phyloP scores from a whole-genome alignment of 108 stramenopile species.

The Heterococcus sp. region DNA sequence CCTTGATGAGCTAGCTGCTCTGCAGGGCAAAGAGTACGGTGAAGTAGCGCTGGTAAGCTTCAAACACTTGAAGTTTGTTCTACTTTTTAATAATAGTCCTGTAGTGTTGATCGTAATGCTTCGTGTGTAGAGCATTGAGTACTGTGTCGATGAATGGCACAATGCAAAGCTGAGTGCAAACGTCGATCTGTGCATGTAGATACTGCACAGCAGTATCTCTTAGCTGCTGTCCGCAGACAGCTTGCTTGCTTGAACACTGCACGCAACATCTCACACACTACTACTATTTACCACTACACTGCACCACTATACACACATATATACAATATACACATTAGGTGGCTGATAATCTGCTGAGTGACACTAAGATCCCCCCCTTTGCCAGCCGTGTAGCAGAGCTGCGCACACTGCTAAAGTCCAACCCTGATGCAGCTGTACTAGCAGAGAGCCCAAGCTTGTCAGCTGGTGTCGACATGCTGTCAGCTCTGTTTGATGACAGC shows the following conservation, averaged over 20 bases:
- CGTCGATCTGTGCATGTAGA: neutral
- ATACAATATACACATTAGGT: neutral
- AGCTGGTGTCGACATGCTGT: constrained; percentile 82
- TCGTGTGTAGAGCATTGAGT: neutral
- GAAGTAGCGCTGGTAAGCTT: constrained; percentile 67
- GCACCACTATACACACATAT: neutral
- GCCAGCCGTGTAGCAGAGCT: constrained; percentile 73
- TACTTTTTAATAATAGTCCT: neutral
- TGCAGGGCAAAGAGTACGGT: constrained; percentile 78
- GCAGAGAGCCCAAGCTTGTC: constrained; percentile 16
- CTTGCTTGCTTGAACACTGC: neutral
- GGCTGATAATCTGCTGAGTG: constrained; percentile 70
- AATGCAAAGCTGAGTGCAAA: neutral
- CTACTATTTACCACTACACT: neutral
- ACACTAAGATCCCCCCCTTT: constrained; percentile 70
- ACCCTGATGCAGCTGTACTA: constrained; percentile 11
- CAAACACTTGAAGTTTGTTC: neutral
- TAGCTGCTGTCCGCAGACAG: neutral
- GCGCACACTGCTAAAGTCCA: constrained; percentile 60
- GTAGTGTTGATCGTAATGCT: neutral
- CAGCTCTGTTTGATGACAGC: constrained; percentile 74
- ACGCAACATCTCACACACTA: too few relatives aligned
- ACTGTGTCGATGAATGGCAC: neutral
- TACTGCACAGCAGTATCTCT: neutral
- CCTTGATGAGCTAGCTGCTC: constrained; percentile 58